Evolutionary conservation across 306 rosid species (phyloP), one percentile per base, ranked within the genome.

Genomic region (Mimosa pudica): DNA sequence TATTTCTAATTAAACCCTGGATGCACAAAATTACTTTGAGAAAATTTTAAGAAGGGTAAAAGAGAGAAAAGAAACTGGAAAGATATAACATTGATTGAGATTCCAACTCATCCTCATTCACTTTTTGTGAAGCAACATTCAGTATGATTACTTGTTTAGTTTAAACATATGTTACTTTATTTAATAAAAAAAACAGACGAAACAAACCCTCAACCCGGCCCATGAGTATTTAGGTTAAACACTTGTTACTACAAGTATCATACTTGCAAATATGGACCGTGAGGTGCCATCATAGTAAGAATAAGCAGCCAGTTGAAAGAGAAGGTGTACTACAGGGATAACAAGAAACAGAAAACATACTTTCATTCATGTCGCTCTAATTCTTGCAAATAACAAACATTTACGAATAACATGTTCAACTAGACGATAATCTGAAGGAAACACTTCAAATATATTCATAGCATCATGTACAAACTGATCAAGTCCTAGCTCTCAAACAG

Each of bases 211-310:
- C 3, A 48, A 49, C 41, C 35, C 20, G 3, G 12, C 61, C 61
- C 61, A 30, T 30, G 6, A 7, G 24, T 13, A 10, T 1, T 47
- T 10, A 5, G 24, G 42, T 13, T 2, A 70, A 2, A 11, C 17
- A 41, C 30, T 10, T 7, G 62, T 49, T 10, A 18, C 55, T 71
- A 30, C 75, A 48, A 71, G 14, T 71, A 48, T 71, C 69, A 71
- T 38, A 71, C 49, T 13, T 13, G 14, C 24, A 30, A 32, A 49
- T 14, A 14, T 41, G 24, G 47, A 20, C 13, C 1, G 16, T 47
- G 42, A 6, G 30, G 54, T 70, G 32, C 24, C 10, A 61, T 30
- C 38, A 9, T 16, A 61, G 14, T 30, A 10, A 32, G 38, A 61
- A 61, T 30, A 61, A 61, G 66, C 66, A 47, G 75, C 16, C 12